Base-by-base conservation (phyloP, 1,284 basidiomycete species). In the Schizophyllum commune region DNA sequence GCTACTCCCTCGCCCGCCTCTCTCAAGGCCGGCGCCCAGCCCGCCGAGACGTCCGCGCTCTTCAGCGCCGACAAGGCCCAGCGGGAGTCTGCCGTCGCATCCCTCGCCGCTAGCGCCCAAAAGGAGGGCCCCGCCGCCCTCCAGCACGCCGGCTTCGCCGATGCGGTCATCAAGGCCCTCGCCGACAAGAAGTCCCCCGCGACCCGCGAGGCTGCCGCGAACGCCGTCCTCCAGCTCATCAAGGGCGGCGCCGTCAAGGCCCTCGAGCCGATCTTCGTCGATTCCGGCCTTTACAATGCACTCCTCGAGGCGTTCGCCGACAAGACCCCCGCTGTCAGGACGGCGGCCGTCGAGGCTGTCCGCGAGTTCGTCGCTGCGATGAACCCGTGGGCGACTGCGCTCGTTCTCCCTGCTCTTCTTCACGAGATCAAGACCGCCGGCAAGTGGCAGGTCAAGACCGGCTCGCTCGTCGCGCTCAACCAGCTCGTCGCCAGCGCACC, bases 381-480 rank as follows among this genome's bases (percentile, higher is more conserved):
- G 89, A 95, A 91, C 80, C 88, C 92, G 34, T 98, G 96, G 95
- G 92, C 89, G 58, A 80, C 91, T 47, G 83, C 85, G 63, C 84
- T 94, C 72, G 76, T 98, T 72, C 89, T 99, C 72, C 94, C 95
- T 63, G 81, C 90, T 66, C 82, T 99, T 74, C 92, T 99, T 75
- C 84, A 93, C 76, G 89, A 98, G 81, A 92, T 97, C 81, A 91
- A 91, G 80, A 92, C 91, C 69, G 92, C 94, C 72, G 96, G 96
- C 72, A 99, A 99, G 81, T 99, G 96, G 97, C 97, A 99, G 78
- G 77, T 98, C 82, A 99, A 99, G 88, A 92, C 88, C 39, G 96
- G 96, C 62, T 85, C 89, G 52, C 82, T 99, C 65, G 77, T 83
- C 69, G 77, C 93, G 70, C 84, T 99, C 74, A 89, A 98, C 80